phyloP scores from a whole-genome alignment of 2,329 filamentous ascomycete species.

The Orbilia javanica region DNA sequence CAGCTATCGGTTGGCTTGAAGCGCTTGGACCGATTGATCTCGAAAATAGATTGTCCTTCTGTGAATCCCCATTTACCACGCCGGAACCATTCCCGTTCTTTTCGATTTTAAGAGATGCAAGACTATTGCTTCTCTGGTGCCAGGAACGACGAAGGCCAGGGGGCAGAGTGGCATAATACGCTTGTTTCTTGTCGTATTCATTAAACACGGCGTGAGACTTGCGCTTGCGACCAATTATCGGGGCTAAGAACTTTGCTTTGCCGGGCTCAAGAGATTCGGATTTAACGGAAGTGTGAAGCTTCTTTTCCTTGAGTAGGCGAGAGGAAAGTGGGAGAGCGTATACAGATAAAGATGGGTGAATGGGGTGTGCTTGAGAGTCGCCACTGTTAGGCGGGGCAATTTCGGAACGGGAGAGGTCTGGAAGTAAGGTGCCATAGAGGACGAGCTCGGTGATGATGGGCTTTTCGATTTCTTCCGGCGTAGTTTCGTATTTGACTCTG shows the following conservation, averaged over 20 bases:
- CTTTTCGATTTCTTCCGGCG: slow-evolving; percentile 49
- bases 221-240: slow-evolving; percentile 55
- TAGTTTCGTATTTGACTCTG: slow-evolving; percentile 30
- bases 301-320: slow-evolving; percentile 46
- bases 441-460: slow-evolving; percentile 51
- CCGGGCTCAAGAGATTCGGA: slow-evolving; percentile 31
- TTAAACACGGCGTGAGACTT: slow-evolving; percentile 39
- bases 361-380: slow-evolving; percentile 2
- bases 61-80: slow-evolving; percentile 28
- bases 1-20: neutral
- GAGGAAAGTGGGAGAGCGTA: slow-evolving; percentile 53
- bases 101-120: slow-evolving; percentile 37
- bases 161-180: slow-evolving; percentile 51
- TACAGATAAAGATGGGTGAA: slow-evolving; percentile 36
- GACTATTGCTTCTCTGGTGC: slow-evolving; percentile 54
- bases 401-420: slow-evolving; percentile 2
- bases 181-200: slow-evolving; percentile 52
- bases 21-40: slow-evolving; percentile 25
- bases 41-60: slow-evolving; percentile 35
- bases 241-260: slow-evolving; percentile 39
- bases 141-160: slow-evolving; percentile 52
- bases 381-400: neutral
- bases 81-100: neutral
- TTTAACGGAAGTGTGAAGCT: slow-evolving; percentile 41
- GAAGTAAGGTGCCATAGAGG: slow-evolving; percentile 38